These are phyloP conservation scores for Fagopyrum homotropicum DNA, from an alignment of 148 eudicot species.

Conservation along the genomic window DNA sequence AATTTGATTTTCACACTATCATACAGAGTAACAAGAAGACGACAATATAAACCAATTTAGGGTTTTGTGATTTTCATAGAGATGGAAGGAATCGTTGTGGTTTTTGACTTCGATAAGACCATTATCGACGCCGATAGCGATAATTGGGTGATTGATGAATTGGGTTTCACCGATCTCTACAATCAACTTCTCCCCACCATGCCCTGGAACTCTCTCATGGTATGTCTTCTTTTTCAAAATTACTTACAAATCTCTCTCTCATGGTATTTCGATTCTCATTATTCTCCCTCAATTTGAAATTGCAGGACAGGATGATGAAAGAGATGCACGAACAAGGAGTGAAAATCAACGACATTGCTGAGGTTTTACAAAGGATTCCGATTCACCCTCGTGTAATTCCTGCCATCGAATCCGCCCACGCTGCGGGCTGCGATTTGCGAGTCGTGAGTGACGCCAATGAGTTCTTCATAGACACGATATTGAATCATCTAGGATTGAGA, in stretches of 20 bases:
- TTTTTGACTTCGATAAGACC: too few species aligned
- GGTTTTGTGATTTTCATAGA: not conserved
- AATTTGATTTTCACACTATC: not conserved
- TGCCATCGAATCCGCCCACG: conserved; percentile 66
- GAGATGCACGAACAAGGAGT: conserved; percentile 69
- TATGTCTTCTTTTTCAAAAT: not conserved
- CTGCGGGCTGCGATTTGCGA: conserved; percentile 83
- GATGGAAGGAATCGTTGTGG: conserved; percentile 40
- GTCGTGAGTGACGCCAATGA: conserved; percentile 80
- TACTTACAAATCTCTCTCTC: not conserved
- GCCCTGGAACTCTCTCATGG: conserved; percentile 89
- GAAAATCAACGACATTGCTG: conserved; percentile 43
- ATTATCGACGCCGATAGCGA: too few species aligned
- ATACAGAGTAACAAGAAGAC: not conserved
- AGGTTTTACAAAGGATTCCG: conserved; percentile 46
- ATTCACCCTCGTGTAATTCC: conserved; percentile 62
- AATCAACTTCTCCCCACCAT: conserved; percentile 39
- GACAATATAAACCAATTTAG: too few species aligned
- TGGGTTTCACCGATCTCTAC: too few species aligned
- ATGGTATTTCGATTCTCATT: not conserved
- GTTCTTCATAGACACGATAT: conserved; percentile 72
- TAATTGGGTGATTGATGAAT: too few species aligned
- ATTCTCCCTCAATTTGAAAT: not conserved
- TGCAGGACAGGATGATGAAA: conserved; percentile 72
- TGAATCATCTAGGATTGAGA: conserved; percentile 50